phyloP scores from a whole-genome alignment of 2,329 filamentous ascomycete species.

The Penicillium paneum region DNA sequence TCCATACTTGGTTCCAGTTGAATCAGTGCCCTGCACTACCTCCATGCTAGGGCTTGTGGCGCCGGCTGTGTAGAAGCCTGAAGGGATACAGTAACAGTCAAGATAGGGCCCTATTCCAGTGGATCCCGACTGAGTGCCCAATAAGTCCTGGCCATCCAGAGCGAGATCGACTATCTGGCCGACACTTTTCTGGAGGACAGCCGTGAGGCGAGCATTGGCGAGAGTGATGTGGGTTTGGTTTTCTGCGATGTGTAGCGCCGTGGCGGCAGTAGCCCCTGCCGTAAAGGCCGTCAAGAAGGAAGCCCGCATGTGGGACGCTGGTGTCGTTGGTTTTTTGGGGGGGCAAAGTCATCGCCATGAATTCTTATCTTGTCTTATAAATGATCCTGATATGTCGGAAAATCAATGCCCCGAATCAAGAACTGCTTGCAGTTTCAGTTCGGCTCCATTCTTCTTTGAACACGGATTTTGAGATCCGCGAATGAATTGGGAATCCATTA shows the following conservation, averaged over 20 bases:
- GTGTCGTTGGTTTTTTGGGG: background rate
- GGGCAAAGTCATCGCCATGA: background rate
- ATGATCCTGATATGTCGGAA: background rate
- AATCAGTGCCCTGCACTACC: conserved; percentile 53
- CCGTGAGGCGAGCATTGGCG: conserved; percentile 46
- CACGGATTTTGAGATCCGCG: background rate
- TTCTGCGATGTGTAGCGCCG: conserved; percentile 20
- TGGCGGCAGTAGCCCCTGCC: conserved; percentile 8
- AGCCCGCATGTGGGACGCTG: background rate
- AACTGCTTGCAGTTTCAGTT: background rate
- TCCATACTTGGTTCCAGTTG: conserved; percentile 52
- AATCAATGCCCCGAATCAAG: conserved; percentile 2
- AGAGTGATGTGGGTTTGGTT: conserved; percentile 31
- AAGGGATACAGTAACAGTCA: conserved; percentile 61
- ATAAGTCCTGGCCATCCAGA: conserved; percentile 52
- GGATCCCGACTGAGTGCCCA: conserved; percentile 46
- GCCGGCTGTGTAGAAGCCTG: conserved; percentile 59
- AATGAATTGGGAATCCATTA: background rate
- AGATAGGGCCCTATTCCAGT: conserved; percentile 57
- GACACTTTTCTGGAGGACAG: conserved; percentile 43
- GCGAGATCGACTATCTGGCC: conserved; percentile 44
- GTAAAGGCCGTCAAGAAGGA: background rate
- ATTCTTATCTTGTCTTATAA: background rate
- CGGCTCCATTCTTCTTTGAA: background rate
- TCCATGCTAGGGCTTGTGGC: conserved; percentile 49